A percentile compares a stretch with the other conserved stretches of the same genome.
phyloP scores from a whole-genome alignment of 441 rosid species.

The Pelargonium myrrhifolium region DNA sequence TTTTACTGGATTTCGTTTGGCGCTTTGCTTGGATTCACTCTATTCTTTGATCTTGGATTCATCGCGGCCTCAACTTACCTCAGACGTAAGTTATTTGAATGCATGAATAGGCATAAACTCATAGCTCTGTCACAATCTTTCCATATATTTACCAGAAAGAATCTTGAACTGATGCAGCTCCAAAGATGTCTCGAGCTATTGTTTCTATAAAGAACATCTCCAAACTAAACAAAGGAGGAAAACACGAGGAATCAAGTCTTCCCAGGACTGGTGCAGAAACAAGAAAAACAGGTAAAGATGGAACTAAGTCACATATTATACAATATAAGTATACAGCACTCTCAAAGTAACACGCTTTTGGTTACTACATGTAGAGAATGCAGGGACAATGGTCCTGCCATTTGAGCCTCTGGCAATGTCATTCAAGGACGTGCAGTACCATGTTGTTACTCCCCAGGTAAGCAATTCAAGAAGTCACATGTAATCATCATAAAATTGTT shows the following conservation, averaged over 20 bases:
- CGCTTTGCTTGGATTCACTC: slow-evolving; percentile 43
- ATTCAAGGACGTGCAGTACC: slow-evolving; percentile 53
- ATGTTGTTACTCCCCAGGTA: slow-evolving; percentile 57
- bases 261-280: slow-evolving; percentile 11
- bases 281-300: slow-evolving; percentile 16
- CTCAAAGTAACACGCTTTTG: neutral
- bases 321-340: neutral
- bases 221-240: slow-evolving; percentile 20
- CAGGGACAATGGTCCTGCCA: slow-evolving; percentile 54
- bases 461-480: neutral
- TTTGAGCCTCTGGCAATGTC: slow-evolving; percentile 51
- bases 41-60: slow-evolving; percentile 46
- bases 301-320: neutral
- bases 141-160: neutral
- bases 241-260: slow-evolving; percentile 7
- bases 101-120: neutral
- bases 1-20: slow-evolving; percentile 61
- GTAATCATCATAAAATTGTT: neutral
- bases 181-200: slow-evolving; percentile 39
- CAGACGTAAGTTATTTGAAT: slow-evolving; percentile 38
- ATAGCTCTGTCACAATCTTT: neutral
- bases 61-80: slow-evolving; percentile 44
- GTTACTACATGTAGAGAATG: neutral
- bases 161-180: slow-evolving; percentile 35
- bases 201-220: slow-evolving; percentile 38